Evolutionary conservation across 441 rosid species (phyloP), one percentile per base, ranked within the genome.

Genomic region (Erysimum cheiri): DNA sequence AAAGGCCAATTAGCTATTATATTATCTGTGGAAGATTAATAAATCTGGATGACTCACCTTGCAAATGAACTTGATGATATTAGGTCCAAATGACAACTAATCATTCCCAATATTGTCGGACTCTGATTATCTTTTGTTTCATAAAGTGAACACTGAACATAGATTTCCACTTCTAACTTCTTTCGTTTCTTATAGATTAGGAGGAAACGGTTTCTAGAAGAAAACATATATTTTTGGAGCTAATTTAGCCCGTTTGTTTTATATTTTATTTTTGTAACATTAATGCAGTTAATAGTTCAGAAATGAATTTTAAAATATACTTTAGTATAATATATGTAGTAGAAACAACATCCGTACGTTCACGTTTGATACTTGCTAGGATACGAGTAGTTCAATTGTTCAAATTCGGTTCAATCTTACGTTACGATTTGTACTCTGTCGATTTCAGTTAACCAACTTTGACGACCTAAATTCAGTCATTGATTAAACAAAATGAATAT

Each of bases 61-160:
- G 35, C 47, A 60, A 50, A n/a, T 28, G 63, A 24, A 47, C 28
- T 28, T 48, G 13, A 33, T 71, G 40, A 40, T 17, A 63, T 63
- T 54, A 63, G 59, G 71, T 72, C 58, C n/a, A 26, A 64, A 57
- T 37, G 5, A 48, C 60, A 72, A 47, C 58, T 72, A 64, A 57
- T 14, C 66, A 72, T 57, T 65, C 66, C 76, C 54, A 14, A 11
- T 10, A 14, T 37, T 72, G 66, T 64, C 54, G 70, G 76, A 55
- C 12, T 55, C 11, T 9, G 9, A 6, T 17, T 12, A 28, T 37
- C 6, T 70, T 43, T 53, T 43, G 4, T 29, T 52, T 41, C 9
- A 44, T 32, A 32, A 62, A 53, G 29, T 24, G 56, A 22, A 33
- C 22, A 59, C 3, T 57, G 15, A 31, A 43, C 54, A 41, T 53